These are phyloP conservation scores for Podospora pseudocomata DNA, from an alignment of 495 filamentous ascomycete species.

Conservation along the genomic window DNA sequence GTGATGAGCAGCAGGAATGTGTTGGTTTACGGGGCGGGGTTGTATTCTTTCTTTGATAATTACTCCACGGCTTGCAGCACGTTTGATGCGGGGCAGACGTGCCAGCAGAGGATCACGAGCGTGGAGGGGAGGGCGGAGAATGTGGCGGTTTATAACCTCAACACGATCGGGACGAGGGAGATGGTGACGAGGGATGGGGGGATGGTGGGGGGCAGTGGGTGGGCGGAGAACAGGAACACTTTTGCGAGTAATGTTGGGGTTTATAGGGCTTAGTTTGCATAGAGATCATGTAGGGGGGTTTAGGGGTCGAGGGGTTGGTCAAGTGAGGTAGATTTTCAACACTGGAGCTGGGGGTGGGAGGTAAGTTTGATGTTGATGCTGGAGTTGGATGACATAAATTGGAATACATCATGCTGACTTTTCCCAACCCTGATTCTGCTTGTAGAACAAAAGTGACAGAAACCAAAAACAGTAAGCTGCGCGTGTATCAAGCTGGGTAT, in stretches of 20 bases:
- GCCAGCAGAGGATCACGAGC: conserved; percentile 52
- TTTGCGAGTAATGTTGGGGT: conserved; percentile 44
- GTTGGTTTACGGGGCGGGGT: conserved; percentile 64
- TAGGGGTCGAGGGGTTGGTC: background rate
- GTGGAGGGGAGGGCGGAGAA: conserved; percentile 46
- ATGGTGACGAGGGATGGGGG: conserved; percentile 45
- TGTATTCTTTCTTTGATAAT: conserved; percentile 73
- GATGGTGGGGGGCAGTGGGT: conserved; percentile 41
- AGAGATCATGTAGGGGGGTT: background rate
- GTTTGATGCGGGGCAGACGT: conserved; percentile 45
- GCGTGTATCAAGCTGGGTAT: background rate
- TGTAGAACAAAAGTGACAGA: no score
- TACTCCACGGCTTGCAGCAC: conserved; percentile 46
- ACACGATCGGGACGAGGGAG: conserved; percentile 49
- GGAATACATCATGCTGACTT: no score
- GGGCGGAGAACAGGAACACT: conserved; percentile 38
- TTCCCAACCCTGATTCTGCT: no score
- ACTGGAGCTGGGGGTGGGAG: background rate
- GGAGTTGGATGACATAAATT: background rate
- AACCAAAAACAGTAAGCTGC: no score
- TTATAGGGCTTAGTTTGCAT: conserved; percentile 30
- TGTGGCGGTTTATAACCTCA: conserved; percentile 53
- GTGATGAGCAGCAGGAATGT: conserved; percentile 57
- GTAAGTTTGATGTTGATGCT: background rate
- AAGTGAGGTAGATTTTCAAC: no score